A percentile compares a stretch with the other conserved stretches of the same genome.
Evolutionary conservation across 305 asterid species (phyloP).

Genomic region (Rubia tinctorum): DNA sequence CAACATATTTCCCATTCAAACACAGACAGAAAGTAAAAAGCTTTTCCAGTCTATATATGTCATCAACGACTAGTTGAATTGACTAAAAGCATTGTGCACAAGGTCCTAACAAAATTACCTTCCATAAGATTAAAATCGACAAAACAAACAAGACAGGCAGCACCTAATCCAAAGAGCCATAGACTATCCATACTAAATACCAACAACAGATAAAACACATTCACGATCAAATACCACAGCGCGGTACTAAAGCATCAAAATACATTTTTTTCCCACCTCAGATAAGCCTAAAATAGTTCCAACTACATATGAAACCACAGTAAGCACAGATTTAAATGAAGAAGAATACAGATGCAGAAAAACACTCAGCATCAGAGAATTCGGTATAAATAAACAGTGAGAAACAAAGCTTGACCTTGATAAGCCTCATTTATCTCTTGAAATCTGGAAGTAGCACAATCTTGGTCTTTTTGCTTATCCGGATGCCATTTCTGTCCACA

Average conservation of each 20-base stretch:
- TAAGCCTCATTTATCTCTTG: conserved; percentile 97
- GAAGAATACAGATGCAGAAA: neutral
- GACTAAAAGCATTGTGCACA: neutral
- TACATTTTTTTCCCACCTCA: no score
- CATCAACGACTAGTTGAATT: neutral
- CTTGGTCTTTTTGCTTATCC: conserved; percentile 73
- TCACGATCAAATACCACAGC: neutral
- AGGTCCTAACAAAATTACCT: neutral
- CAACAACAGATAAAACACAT: neutral
- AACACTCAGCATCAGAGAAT: neutral
- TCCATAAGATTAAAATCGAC: neutral
- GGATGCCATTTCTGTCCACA: conserved; percentile 88
- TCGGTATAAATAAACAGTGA: neutral
- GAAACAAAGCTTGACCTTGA: conserved; percentile 44
- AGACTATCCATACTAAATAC: neutral
- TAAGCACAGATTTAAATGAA: neutral
- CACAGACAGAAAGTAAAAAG: neutral
- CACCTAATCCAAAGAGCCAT: neutral
- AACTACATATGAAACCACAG: neutral
- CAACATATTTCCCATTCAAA: neutral
- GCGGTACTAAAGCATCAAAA: no score
- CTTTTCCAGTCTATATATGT: neutral
- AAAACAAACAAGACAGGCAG: neutral
- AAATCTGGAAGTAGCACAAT: conserved; percentile 59
- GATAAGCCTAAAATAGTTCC: neutral